Evolutionary conservation across 176 grass and related monocot genomes (phyloP), one percentile per base, ranked within the genome.

Genomic region (Zoysia japonica): DNA sequence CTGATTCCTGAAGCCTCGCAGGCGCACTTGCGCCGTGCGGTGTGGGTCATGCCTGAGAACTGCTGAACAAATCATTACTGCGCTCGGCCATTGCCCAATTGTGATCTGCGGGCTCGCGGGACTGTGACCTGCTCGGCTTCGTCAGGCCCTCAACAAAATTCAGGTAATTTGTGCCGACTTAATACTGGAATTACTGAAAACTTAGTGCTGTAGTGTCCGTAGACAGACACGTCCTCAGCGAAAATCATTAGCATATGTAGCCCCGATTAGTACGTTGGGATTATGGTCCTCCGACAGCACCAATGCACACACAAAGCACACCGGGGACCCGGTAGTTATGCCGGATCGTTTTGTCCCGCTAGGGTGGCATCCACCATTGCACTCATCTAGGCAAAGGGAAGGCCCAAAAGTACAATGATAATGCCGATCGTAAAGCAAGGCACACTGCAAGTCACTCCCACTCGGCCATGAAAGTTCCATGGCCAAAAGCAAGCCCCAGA

Each of bases 311-410:
- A 68, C 73, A 61, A 15, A 5, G 41, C 15, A 44, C 15, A 42
- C 72, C 42, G 64, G 52, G 78, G 71, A 28, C 28, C 72, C 72
- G 63, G 41, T 66, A 71, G 82, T 78, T 46, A 13, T 57, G 78
- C 16, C 56, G 65, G 13, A 47, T 20, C 59, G 80, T 79, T 82
- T 83, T 88, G 75, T 88, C 80, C 75, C 64, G 61, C 69, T 75
- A 75, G 78, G 53, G 20, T 1, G 20, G 60, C 61, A 47, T 14
- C 11, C 70, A 57, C 75, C 28, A 36, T 52, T 67, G 47, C 76
- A 50, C 16, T 42, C 63, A 28, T 28, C 28, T 28, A 28, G 28
- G 28, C 28, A 28, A 28, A 28, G 28, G 28, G 28, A 28, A 28
- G 28, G 28, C 28, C 28, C 28, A 28, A 28, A 83, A 84, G 86